Evolutionary conservation across 805 yeast genomes (phyloP).

Genomic region (Metschnikowia cerradonensis): DNA sequence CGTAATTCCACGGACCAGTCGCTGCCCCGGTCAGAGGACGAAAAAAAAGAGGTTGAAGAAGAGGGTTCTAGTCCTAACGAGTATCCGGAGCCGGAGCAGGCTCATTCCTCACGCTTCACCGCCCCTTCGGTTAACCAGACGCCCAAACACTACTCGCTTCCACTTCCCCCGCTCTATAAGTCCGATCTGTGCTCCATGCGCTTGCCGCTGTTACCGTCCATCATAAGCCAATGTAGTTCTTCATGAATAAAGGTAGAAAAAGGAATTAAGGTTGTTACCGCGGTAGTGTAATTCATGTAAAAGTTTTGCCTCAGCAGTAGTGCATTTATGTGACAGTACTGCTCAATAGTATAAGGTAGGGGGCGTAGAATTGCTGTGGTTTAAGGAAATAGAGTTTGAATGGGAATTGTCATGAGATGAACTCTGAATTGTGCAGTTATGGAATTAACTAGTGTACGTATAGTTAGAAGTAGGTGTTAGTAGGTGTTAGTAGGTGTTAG

Average conservation of each 20-base stretch:
- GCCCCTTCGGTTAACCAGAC: not conserved
- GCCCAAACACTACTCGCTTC: not conserved
- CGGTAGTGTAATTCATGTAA: too few relatives aligned
- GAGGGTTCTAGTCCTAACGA: not conserved
- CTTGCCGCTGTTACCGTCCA: slow-evolving; percentile 14
- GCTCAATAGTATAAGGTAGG: too few relatives aligned
- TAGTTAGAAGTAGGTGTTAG: too few relatives aligned
- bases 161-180: not conserved
- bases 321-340: too few relatives aligned
- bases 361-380: too few relatives aligned
- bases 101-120: not conserved
- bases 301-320: too few relatives aligned
- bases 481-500: too few relatives aligned
- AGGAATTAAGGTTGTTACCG: too few relatives aligned
- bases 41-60: not conserved
- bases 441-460: too few relatives aligned
- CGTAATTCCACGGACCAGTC: not conserved
- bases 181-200: not conserved
- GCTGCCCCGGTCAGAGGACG: not conserved
- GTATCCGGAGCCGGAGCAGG: not conserved
- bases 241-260: not conserved
- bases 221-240: slow-evolving; percentile 3
- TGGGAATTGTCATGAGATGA: too few relatives aligned
- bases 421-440: too few relatives aligned
- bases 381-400: too few relatives aligned